Evolutionary conservation across 148 eudicot species (phyloP), one percentile per base, ranked within the genome.

Genomic region (Rhododendron williamsianum): DNA sequence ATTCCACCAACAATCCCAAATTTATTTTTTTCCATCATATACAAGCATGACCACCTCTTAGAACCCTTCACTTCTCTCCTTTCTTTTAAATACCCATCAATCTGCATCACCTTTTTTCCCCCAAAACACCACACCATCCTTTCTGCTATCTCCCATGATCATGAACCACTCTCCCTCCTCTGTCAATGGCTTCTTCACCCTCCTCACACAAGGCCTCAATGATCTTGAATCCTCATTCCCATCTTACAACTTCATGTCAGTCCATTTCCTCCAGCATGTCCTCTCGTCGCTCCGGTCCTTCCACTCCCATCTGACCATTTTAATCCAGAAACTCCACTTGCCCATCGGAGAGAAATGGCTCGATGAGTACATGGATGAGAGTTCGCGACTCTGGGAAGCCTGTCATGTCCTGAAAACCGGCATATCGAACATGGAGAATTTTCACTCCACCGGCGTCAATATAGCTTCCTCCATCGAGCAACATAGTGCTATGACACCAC

Each of bases 331-430:
- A 43, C 86, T 91, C 38, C 85, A 88, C 54, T 71, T 91, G 76
- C 93, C 93, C 38, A 86, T 88, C 13, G 93, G 93, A 11, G 93
- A 87, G 58, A 91, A 91, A 80, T 91, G 93, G 93, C 93, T 91
- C 56, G 92, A 91, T 54, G 93, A 91, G 85, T 91, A 91, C 90
- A 91, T 91, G 93, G 93, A 91, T 63, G 93, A 91, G 82, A 91
- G 92, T 84, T 88, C 93, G 3, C 86, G 92, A 51, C 91, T 91
- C 52, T 91, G 92, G 93, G 93, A 91, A 43, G 91, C 91, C 33
- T 91, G 93, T 52, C 93, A 89, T 83, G 88, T 89, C 1, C 83
- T 91, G 1, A 91, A 91, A 86, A 76, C 89, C 0, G 92, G 88
- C 15, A 80, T 90, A 9, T 87, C 90, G 0, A 83, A 83, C 85